Evolutionary conservation across 2,329 filamentous ascomycete species (phyloP), one percentile per base, ranked within the genome.

Genomic region (Aureobasidium sp.): DNA sequence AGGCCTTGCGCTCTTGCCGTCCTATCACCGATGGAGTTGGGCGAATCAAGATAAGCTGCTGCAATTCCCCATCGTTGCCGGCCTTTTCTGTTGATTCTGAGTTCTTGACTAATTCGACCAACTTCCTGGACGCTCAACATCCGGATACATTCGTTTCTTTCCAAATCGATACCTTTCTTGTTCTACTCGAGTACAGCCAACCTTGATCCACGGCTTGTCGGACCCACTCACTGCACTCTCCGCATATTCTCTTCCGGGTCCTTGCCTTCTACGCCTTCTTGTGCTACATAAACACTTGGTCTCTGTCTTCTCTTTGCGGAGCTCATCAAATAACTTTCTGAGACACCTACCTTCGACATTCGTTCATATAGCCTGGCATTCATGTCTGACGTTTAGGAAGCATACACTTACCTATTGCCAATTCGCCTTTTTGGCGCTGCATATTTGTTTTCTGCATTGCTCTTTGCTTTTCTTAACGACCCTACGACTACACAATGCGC

Each of bases 161-260:
- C 15, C 34, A 25, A 25, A n/a, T 29, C 57, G 37, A 29, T 20
- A 42, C 17, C 34, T n/a, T 27, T 60, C 45, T 41, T 51, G 22
- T 25, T 49, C 36, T 39, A 25, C 22, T 25, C 22, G 22, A 25
- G 22, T 25, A 60, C 44, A 20, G 36, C n/a, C 45, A 39, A 48
- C 44, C 42, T 47, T 22, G 39, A 57, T 57, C 27, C 9, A 37
- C 55, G 42, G 44, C 29, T 31, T 48, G 31, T 41, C 22, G 27
- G 57, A 51, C 57, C 57, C 57, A 60, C 57, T 51, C 29, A 5
- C 56, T 59, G 56, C 56, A 49, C 31, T 34, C 57, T 51, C 57
- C 57, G 27, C 57, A 41, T 60, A 60, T 59, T 25, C 22, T 31
- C 8, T 34, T 29, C 25, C 36, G 44, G 57, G 34, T 60, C 44